A percentile compares a stretch with the other conserved stretches of the same genome.
These are phyloP conservation scores for Endotrypanum monterogeii DNA, from an alignment of 208 protist genomes.

Conservation along the genomic window DNA sequence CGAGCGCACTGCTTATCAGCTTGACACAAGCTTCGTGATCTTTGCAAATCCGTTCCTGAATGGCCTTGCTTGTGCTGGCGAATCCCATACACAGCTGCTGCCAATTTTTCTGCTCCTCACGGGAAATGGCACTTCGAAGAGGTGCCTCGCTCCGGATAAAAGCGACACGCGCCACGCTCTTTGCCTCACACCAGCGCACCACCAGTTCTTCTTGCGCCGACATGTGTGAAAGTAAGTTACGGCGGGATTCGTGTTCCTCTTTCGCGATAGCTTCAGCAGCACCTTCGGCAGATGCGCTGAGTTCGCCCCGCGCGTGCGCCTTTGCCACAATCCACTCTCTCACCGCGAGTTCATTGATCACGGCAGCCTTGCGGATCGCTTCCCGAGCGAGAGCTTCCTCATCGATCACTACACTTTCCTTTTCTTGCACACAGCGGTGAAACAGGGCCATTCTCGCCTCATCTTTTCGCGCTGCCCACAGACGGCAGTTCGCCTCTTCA, in stretches of 20 bases:
- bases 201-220: conserved; percentile 48
- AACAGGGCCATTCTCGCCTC: conserved; percentile 18
- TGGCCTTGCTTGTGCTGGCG: not conserved
- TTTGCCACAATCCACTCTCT: conserved; percentile 37
- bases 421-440: conserved; percentile 21
- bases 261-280: conserved; percentile 28
- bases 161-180: conserved; percentile 20
- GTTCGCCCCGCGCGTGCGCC: conserved; percentile 27
- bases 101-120: conserved; percentile 35
- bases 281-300: conserved; percentile 15
- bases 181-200: conserved; percentile 36
- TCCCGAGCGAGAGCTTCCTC: conserved; percentile 41
- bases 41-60: conserved; percentile 8
- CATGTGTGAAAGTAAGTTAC: conserved; percentile 48
- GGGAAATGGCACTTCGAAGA: conserved; percentile 31
- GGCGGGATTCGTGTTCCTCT: conserved; percentile 54
- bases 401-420: not conserved
- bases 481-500: conserved; percentile 37
- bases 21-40: conserved; percentile 10
- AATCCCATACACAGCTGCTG: conserved; percentile 12
- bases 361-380: conserved; percentile 11
- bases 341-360: conserved; percentile 30
- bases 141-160: conserved; percentile 36
- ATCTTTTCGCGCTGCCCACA: conserved; percentile 46
- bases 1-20: conserved; percentile 5